Evolutionary conservation across 306 rosid genomes (phyloP).

Genomic region (Notholithocarpus densiflorus): DNA sequence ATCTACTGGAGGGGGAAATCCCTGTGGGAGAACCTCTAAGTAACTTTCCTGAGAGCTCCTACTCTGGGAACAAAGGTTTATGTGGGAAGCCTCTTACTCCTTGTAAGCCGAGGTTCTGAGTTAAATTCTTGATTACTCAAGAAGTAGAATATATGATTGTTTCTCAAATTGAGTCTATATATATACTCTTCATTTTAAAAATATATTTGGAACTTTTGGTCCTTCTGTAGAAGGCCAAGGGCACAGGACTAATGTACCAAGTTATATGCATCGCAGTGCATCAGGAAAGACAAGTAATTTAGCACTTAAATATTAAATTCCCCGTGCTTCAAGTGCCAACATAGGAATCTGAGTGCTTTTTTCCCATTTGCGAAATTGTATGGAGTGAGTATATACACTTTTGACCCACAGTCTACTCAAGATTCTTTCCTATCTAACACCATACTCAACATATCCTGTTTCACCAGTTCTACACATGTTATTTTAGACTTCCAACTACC

Average conservation of each 20-base stretch:
- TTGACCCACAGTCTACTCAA: no score
- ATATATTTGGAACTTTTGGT: neutral
- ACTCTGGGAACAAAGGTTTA: slow-evolving; percentile 57
- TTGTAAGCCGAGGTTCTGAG: slow-evolving; percentile 37
- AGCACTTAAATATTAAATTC: neutral
- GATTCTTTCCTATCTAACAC: neutral
- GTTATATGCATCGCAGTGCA: neutral
- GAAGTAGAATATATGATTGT: neutral
- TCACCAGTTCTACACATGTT: no score
- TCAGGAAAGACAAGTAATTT: neutral
- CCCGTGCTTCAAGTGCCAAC: neutral
- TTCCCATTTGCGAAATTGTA: no score
- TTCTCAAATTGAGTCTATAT: neutral
- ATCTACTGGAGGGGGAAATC: slow-evolving; percentile 68
- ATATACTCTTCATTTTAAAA: neutral
- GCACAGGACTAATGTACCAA: neutral
- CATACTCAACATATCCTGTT: neutral
- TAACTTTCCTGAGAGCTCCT: slow-evolving; percentile 55
- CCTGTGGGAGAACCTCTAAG: slow-evolving; percentile 57
- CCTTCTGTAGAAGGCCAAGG: neutral
- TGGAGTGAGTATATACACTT: no score
- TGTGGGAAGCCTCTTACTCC: slow-evolving; percentile 75
- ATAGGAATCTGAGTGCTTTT: no score
- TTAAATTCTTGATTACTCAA: neutral
- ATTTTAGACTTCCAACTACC: no score